Conservation (phyloP, 331 rosid genomes). For the Telfairia occidentalis region DNA sequence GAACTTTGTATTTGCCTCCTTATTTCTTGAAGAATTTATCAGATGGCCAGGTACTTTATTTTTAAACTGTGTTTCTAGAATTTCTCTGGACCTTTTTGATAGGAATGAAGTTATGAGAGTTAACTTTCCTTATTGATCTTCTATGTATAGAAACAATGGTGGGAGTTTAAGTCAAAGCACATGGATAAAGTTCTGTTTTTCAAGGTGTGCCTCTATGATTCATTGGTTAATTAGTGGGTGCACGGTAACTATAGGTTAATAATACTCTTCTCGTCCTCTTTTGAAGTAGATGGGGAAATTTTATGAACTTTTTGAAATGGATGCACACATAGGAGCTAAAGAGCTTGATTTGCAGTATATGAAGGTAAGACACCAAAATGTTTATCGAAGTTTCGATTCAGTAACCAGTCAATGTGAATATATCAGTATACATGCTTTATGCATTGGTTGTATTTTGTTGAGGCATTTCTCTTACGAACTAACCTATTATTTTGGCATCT, state of each 20-base stretch:
- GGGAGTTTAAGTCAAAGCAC: constrained; percentile 96
- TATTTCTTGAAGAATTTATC: constrained; percentile 58
- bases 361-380: constrained; percentile 45
- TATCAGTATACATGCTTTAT: neutral
- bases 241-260: constrained; percentile 7
- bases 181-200: constrained; percentile 93
- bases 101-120: neutral
- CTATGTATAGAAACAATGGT: constrained; percentile 78
- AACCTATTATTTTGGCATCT: neutral
- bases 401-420: neutral
- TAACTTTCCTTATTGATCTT: neutral
- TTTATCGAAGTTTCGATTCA: neutral
- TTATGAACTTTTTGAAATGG: constrained; percentile 98
- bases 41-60: constrained; percentile 61
- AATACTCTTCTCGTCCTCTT: constrained; percentile 11
- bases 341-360: constrained; percentile 87
- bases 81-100: neutral
- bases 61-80: neutral
- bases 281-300: constrained; percentile 81
- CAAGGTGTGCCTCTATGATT: constrained; percentile 39
- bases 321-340: constrained; percentile 76
- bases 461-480: neutral
- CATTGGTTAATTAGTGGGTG: neutral
- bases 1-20: constrained; percentile 68
- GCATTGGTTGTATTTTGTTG: neutral